These are phyloP conservation scores for Cyberlindnera maclurae DNA, from an alignment of 805 yeast genomes.

Conservation along the genomic window DNA sequence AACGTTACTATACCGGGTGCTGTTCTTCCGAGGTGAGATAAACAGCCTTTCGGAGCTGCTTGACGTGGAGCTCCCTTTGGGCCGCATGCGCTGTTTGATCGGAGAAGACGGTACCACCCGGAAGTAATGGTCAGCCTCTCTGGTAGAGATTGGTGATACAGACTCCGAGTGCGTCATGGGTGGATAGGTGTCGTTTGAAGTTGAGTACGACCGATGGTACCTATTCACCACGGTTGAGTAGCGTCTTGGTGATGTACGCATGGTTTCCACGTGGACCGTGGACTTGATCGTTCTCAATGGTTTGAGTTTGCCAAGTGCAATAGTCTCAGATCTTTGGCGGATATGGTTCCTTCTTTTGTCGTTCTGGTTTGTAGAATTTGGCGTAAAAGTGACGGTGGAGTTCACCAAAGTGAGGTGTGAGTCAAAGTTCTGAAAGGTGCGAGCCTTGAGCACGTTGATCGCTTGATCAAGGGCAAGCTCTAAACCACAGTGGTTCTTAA, in stretches of 20 bases:
- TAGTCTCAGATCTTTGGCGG: conserved; percentile 22
- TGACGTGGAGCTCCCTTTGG: conserved; percentile 4
- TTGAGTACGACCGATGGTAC: conserved; percentile 20
- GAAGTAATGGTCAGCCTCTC: conserved; percentile 9
- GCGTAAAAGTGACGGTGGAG: conserved; percentile 6
- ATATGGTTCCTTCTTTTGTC: conserved; percentile 11
- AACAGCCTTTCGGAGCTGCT: conserved; percentile 12
- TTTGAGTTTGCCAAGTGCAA: conserved; percentile 13
- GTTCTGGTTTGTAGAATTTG: conserved; percentile 4
- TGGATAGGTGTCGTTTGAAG: conserved; percentile 12
- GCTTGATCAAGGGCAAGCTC: conserved; percentile 84
- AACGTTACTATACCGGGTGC: conserved; percentile 11
- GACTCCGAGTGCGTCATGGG: conserved; percentile 17
- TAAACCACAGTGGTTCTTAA: conserved; percentile 82
- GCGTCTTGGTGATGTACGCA: background rate
- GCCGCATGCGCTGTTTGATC: background rate
- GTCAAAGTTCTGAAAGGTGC: conserved; percentile 38
- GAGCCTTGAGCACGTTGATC: conserved; percentile 58
- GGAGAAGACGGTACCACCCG: background rate
- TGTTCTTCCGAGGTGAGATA: conserved; percentile 5
- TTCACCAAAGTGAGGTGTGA: conserved; percentile 17
- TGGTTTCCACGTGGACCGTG: conserved; percentile 6
- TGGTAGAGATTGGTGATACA: conserved; percentile 10
- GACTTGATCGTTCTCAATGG: conserved; percentile 16
- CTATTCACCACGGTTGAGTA: background rate